Conservation (phyloP, 495 filamentous ascomycete species). For the Penicillium egyptiacum region DNA sequence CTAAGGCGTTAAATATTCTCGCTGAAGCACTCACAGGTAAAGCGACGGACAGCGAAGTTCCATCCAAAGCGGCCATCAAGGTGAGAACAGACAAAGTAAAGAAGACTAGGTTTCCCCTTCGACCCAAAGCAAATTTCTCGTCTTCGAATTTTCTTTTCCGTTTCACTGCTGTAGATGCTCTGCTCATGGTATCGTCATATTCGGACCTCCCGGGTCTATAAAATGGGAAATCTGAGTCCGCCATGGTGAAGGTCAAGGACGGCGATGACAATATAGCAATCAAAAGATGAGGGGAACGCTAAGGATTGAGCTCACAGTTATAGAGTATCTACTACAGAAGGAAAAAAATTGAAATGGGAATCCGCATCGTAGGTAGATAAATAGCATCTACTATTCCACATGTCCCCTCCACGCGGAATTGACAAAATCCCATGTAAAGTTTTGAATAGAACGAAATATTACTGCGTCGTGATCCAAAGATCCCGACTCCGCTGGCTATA, state of each 20-base stretch:
- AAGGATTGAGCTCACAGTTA: not conserved
- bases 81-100: slow-evolving; percentile 59
- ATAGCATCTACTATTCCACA: not conserved
- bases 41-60: slow-evolving; percentile 71
- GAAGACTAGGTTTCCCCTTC: slow-evolving; percentile 30
- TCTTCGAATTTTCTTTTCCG: not conserved
- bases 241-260: slow-evolving; percentile 3
- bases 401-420: slow-evolving; percentile 6
- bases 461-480: not conserved
- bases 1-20: not conserved
- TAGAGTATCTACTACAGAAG: not conserved
- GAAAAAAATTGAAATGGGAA: not conserved
- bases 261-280: not conserved
- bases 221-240: slow-evolving; percentile 12
- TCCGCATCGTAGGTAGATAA: not conserved
- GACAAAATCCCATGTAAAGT: not conserved
- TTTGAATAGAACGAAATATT: slow-evolving; percentile 13
- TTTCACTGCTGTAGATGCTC: slow-evolving; percentile 8
- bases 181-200: slow-evolving; percentile 3
- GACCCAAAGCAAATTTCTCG: slow-evolving; percentile 28
- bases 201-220: slow-evolving; percentile 13
- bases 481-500: not conserved
- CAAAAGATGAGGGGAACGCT: too few relatives aligned
- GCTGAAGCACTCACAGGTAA: slow-evolving; percentile 52
- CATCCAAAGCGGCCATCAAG: slow-evolving; percentile 70